These are phyloP conservation scores for Golubevia sp. DNA, from an alignment of 1,284 basidiomycete genomes.

Conservation along the genomic window DNA sequence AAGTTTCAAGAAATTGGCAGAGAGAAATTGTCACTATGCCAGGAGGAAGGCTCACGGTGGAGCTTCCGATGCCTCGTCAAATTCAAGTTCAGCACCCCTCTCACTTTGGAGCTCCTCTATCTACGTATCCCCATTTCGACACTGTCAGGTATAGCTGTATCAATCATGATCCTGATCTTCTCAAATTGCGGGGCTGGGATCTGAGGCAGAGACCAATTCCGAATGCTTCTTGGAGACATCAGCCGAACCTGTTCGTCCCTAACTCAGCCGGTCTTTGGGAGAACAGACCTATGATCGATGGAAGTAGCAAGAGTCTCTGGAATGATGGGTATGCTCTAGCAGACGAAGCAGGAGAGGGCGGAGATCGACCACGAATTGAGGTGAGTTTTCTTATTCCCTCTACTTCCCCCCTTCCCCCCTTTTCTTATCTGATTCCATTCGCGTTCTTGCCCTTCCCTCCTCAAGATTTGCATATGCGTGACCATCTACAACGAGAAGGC, in stretches of 20 bases:
- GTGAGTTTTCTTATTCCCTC: background rate
- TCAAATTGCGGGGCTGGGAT: background rate
- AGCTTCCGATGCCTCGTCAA: background rate
- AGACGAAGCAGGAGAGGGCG: slow-evolving; percentile 1
- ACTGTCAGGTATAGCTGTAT: background rate
- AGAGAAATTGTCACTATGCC: background rate
- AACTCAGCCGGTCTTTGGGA: background rate
- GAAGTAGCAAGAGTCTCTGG: background rate
- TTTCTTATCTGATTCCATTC: too few species aligned
- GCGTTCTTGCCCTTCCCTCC: too few species aligned
- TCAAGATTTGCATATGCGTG: slow-evolving; percentile 10
- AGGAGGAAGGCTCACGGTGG: background rate
- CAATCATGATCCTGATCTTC: background rate
- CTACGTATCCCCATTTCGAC: slow-evolving; percentile 1
- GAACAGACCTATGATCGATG: background rate
- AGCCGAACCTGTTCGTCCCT: background rate
- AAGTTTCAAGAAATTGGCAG: background rate
- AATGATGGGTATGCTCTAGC: slow-evolving; percentile 3
- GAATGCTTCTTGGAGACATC: background rate
- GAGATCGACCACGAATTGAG: slow-evolving; percentile 9
- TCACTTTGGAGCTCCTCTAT: background rate
- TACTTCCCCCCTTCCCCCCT: too few species aligned
- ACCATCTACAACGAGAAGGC: slow-evolving; percentile 11
- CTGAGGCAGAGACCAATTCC: background rate
- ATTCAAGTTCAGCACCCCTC: background rate